phyloP scores from a whole-genome alignment of 1,139 yeast species.

The Hyphopichia fennica region DNA sequence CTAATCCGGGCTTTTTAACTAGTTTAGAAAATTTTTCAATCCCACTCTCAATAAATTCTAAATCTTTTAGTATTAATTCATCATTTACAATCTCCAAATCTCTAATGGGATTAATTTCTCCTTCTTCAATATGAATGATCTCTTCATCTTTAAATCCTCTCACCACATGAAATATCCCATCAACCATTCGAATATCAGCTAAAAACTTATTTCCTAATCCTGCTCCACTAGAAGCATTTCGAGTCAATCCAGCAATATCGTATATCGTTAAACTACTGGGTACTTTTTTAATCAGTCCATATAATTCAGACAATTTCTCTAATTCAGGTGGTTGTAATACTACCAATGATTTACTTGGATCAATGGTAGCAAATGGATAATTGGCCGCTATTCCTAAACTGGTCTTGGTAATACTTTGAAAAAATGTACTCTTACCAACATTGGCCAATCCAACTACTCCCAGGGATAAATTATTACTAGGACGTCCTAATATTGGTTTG shows the following conservation, averaged over 20 bases:
- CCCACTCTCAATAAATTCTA: constrained; percentile 62
- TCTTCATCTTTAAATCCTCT: constrained; percentile 69
- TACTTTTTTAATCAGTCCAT: constrained; percentile 50
- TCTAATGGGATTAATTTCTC: constrained; percentile 62
- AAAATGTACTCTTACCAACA: constrained; percentile 70
- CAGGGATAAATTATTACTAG: constrained; percentile 54
- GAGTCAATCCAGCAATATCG: constrained; percentile 75
- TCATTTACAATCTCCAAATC: constrained; percentile 70
- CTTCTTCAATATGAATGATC: constrained; percentile 67
- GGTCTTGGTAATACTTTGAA: constrained; percentile 70
- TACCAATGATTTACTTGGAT: constrained; percentile 67
- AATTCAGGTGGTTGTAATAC: constrained; percentile 55
- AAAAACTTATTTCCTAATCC: constrained; percentile 76
- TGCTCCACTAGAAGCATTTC: constrained; percentile 74
- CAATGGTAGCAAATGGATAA: constrained; percentile 79
- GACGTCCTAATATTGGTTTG: constrained; percentile 43
- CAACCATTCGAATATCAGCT: constrained; percentile 70
- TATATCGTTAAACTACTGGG: constrained; percentile 60
- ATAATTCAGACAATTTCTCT: constrained; percentile 43
- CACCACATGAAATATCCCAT: constrained; percentile 71
- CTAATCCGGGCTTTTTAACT: constrained; percentile 38
- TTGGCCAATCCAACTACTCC: constrained; percentile 75
- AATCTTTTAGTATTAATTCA: constrained; percentile 69
- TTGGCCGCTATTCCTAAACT: constrained; percentile 74
- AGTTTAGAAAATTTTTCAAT: constrained; percentile 47